Conservation (phyloP, 148 eudicot species). For the Camellia japonica region DNA sequence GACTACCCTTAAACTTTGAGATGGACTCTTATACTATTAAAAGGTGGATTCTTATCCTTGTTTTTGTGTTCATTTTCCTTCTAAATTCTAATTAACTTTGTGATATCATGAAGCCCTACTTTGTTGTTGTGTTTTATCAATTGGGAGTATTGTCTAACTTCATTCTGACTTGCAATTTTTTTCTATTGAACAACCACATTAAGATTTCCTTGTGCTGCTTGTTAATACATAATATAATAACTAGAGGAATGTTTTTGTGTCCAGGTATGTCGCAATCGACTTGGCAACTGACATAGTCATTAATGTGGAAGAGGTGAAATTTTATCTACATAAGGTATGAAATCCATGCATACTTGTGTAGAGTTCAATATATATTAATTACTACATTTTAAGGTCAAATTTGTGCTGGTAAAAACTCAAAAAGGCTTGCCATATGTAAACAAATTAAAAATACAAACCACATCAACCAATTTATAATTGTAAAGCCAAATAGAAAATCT, state of each 20-base stretch:
- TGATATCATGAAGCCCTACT: too few species aligned
- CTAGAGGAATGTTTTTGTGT: conserved; percentile 11
- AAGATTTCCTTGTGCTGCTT: not conserved
- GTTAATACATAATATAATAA: not conserved
- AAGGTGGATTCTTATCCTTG: too few species aligned
- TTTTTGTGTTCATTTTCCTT: too few species aligned
- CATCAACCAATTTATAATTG: not conserved
- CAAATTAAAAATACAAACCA: not conserved
- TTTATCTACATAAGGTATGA: conserved; percentile 70
- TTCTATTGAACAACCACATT: not conserved
- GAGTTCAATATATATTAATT: not conserved
- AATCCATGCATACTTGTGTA: not conserved
- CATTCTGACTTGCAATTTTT: not conserved
- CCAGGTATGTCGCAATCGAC: conserved; percentile 89
- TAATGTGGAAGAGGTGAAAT: conserved; percentile 33
- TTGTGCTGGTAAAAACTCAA: not conserved
- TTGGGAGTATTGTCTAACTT: not conserved
- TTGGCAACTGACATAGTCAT: conserved; percentile 75
- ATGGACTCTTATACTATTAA: too few species aligned
- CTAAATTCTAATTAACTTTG: too few species aligned
- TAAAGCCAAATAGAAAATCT: not conserved
- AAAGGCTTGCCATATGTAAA: conserved; percentile 1
- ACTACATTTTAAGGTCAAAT: not conserved
- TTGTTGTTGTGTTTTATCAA: not conserved
- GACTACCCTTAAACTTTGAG: too few species aligned